Evolutionary conservation across 1,284 basidiomycete genomes (phyloP).

Genomic region (Cryptococcus jaspeensis): DNA sequence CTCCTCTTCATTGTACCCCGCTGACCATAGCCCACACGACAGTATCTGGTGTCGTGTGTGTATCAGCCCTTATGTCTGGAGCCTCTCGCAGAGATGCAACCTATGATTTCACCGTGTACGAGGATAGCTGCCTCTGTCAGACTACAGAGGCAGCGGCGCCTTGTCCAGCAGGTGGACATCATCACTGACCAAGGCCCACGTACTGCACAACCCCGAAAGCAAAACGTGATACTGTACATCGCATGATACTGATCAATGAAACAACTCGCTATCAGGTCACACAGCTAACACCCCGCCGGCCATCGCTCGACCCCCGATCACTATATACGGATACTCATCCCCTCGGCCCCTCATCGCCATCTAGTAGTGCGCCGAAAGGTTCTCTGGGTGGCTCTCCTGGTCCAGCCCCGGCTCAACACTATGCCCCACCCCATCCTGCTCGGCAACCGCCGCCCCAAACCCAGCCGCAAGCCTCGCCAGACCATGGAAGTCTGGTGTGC

Average conservation of each 20-base stretch:
- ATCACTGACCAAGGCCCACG: no score
- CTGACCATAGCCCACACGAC: not conserved
- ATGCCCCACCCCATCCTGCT: not conserved
- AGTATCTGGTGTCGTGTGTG: not conserved
- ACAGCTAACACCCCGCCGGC: not conserved
- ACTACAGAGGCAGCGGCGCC: no score
- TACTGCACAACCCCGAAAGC: no score
- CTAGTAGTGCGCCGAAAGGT: constrained; percentile 1
- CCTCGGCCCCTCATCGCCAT: not conserved
- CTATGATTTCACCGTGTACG: no score
- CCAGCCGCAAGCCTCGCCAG: constrained; percentile 1
- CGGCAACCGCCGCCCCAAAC: not conserved
- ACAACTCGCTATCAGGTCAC: not conserved
- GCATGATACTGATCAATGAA: no score
- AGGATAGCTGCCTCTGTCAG: no score
- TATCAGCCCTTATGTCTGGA: not conserved
- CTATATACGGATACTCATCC: not conserved
- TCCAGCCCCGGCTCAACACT: not conserved
- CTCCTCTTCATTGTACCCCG: no score
- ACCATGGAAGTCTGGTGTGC: constrained; percentile 1
- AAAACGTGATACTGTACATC: no score
- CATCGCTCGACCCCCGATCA: not conserved
- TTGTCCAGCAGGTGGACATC: no score
- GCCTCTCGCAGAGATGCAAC: not conserved
- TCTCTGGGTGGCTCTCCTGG: not conserved